Evolutionary conservation across 352 stramenopile genomes (phyloP).

Genomic region (Phytopythium cucurbitacearum): DNA sequence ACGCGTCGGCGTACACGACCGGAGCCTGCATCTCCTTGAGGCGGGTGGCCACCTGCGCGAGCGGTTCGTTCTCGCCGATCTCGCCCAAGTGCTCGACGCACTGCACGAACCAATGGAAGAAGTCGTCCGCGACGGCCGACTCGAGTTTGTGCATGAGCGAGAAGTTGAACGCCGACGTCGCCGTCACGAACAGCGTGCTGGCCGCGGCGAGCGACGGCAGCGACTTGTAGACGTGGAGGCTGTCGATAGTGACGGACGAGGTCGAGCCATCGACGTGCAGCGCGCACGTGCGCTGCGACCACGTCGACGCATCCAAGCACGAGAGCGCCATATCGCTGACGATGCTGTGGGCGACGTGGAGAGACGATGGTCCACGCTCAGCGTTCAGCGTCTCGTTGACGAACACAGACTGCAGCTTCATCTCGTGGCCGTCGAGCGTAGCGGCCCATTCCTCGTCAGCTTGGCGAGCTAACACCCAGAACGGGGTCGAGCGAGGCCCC

Average conservation of each 20-base stretch:
- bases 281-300: not conserved
- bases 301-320: constrained; percentile 18
- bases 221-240: constrained; percentile 53
- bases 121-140: constrained; percentile 15
- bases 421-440: constrained; percentile 38
- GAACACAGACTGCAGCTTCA: constrained; percentile 59
- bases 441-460: constrained; percentile 46
- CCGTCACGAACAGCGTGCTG: constrained; percentile 45
- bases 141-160: constrained; percentile 64
- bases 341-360: constrained; percentile 35
- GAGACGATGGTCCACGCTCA: constrained; percentile 21
- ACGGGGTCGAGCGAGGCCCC: constrained; percentile 19
- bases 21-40: constrained; percentile 13
- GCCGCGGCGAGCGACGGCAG: constrained; percentile 47
- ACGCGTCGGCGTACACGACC: constrained; percentile 1
- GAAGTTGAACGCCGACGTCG: constrained; percentile 51
- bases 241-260: constrained; percentile 30
- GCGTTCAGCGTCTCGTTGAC: constrained; percentile 53
- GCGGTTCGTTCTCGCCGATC: constrained; percentile 29
- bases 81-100: constrained; percentile 43
- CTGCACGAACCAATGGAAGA: constrained; percentile 52
- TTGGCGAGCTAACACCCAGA: constrained; percentile 51
- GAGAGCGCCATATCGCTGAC: constrained; percentile 41
- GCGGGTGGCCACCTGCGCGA: constrained; percentile 32
- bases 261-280: constrained; percentile 4